Percentiles rank a stretch among this genome's conserved stretches.
Evolutionary conservation across 1,139 yeast species (phyloP).

Genomic region (Pichia sp.): DNA sequence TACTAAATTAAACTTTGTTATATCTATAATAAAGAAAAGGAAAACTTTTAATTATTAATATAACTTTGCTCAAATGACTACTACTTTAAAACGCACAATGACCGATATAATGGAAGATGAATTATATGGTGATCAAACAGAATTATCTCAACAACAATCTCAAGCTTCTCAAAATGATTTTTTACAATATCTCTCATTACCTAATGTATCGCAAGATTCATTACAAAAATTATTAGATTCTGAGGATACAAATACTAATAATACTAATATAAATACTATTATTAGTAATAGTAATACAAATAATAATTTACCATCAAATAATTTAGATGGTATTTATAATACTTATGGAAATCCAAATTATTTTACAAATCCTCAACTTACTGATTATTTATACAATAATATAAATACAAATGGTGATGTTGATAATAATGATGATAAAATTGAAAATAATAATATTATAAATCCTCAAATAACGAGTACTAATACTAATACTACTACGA

Average conservation of each 20-base stretch:
- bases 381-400: constrained; percentile 4
- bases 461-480: constrained; percentile 9
- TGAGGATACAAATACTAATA: constrained; percentile 1
- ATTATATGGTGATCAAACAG: constrained; percentile 13
- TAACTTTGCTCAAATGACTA: constrained; percentile 18
- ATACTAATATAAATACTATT: background rate
- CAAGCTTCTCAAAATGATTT: constrained; percentile 9
- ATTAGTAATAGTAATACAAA: background rate
- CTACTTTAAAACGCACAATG: constrained; percentile 25
- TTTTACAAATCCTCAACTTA: constrained; percentile 20
- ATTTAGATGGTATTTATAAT: constrained; percentile 21
- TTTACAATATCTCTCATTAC: constrained; percentile 11
- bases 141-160: constrained; percentile 1
- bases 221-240: constrained; percentile 9
- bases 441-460: background rate
- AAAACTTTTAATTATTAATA: too few relatives aligned
- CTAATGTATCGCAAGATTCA: constrained; percentile 15
- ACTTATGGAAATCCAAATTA: constrained; percentile 26
- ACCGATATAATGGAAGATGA: constrained; percentile 29
- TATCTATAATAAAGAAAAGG: too few relatives aligned
- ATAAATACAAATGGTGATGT: background rate
- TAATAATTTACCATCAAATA: constrained; percentile 2
- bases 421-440: background rate
- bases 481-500: constrained; percentile 6
- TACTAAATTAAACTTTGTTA: too few relatives aligned